Evolutionary conservation across 768 basidiomycete genomes (phyloP), one percentile per base, ranked within the genome.

Genomic region (Xerocomus brunneocitrinus): DNA sequence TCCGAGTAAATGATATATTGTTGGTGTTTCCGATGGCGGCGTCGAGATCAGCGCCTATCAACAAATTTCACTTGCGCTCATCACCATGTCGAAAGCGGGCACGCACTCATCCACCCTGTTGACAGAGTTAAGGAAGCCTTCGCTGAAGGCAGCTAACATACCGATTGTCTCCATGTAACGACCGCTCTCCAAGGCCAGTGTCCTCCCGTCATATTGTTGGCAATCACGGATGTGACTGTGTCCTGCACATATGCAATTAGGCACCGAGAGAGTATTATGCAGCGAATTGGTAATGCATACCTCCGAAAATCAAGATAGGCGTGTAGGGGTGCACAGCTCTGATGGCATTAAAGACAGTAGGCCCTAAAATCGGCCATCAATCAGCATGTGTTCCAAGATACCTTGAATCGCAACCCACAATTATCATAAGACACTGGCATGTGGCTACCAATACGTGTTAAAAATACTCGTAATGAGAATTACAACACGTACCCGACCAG

Each of bases 111-210:
- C 81, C 83, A 91, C 8, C 85, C 70, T 67, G 30, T 27, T 27
- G 43, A 40, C 39, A 0, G 42, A 8, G 35, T 24, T 2, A 28
- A 31, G 24, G n/a, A 9, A n/a, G 25, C 19, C 2, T 22, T 4
- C 28, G 31, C 24, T 19, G 4, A 27, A 28, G 38, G 19, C 0
- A 14, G 10, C 6, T 10, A 12, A 48, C 79, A 12, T 46, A 87
- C 90, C 91, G 50, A 95, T 74, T 9, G 93, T 97, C 71, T 97
- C 94, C 86, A 95, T 89, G 65, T 95, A 95, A 24, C 91, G 76
- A 16, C 94, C 89, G 58, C 89, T 87, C 62, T 91, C 89, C 55
- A 94, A 65, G 2, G 85, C 60, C 56, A 66, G 61, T 22, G 59
- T 30, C 30, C 59, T 60, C 36, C 54, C 54, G 43, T 66, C 57